Evolutionary conservation across 2,329 filamentous ascomycete species (phyloP), one percentile per base, ranked within the genome.

Genomic region (Coniella vitis): DNA sequence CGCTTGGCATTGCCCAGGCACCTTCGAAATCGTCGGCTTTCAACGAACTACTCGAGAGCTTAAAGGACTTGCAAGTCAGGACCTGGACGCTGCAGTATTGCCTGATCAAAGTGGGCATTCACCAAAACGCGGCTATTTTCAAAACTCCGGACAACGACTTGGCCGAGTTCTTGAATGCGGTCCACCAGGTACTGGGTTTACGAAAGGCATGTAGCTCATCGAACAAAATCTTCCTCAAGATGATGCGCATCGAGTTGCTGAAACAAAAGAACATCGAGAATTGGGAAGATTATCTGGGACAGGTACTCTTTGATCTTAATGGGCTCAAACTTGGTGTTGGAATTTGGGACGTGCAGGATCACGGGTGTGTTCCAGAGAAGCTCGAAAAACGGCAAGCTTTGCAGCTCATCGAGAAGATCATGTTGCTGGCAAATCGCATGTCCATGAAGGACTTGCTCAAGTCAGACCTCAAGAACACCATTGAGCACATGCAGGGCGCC

Each of bases 361-460:
- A 97, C 62, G 83, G 81, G 19, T 95, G 90, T 58, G 78, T 81
- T 0, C 67, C 79, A 0, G 87, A 95, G 58, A 82, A 82, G 51
- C 73, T 97, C 1, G 90, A 95, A 62, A 84, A 84, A 57, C 78
- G 81, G 34, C 88, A 88, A 50, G 90, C 90, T 0, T 76, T 90
- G 59, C 82, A 86, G 55, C 76, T 96, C 41, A 81, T 95, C 10
- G 87, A 95, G 54, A 87, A 90, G 60, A 79, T 97, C 34, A 84
- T 94, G 60, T 73, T 80, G 32, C 81, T 96, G 50, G 88, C 88
- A 2, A 84, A 84, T 43, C 83, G 86, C 53, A 84, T 96, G 73
- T 84, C 87, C 19, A 86, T 95, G 70, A 95, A 91, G 60, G 93
- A 97, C 56, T 70, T 97, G 16, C 79, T 90, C 14, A 97, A 95